Percentiles rank a stretch among this genome's conserved stretches.
These are phyloP conservation scores for Acephala macrosclerotiorum DNA, from an alignment of 2,329 filamentous ascomycete genomes.

Conservation along the genomic window DNA sequence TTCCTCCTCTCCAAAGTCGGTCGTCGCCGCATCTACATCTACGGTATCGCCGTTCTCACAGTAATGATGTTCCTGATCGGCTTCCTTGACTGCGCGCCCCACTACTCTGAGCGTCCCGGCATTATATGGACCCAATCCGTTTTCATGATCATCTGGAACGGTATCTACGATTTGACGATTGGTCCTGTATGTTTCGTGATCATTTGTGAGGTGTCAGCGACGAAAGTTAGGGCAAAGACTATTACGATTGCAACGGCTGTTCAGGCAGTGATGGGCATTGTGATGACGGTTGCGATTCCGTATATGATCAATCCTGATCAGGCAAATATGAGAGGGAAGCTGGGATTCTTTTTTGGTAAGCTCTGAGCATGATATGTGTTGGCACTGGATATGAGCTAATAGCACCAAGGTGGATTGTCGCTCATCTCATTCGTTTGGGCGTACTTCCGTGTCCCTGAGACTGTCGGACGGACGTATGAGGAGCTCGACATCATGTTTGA, in stretches of 20 bases:
- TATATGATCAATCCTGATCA: not conserved
- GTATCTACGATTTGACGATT: constrained; percentile 52
- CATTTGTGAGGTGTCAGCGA: constrained; percentile 1
- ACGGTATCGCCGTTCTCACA: constrained; percentile 60
- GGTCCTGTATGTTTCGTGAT: constrained; percentile 45
- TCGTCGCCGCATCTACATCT: constrained; percentile 68
- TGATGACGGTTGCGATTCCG: constrained; percentile 33
- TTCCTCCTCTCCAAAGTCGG: constrained; percentile 68
- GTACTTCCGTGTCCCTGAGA: constrained; percentile 52
- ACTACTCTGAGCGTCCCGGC: constrained; percentile 21
- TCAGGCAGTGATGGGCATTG: constrained; percentile 28
- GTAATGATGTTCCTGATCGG: constrained; percentile 56
- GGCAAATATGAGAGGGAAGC: not conserved
- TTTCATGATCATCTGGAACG: constrained; percentile 49
- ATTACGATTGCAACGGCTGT: constrained; percentile 33
- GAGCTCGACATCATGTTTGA: constrained; percentile 57
- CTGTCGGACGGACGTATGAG: constrained; percentile 51
- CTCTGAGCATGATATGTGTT: too few relatives aligned
- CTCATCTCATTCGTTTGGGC: constrained; percentile 49
- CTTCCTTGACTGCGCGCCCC: constrained; percentile 45
- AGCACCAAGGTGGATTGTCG: constrained; percentile 33
- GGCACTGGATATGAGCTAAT: too few relatives aligned
- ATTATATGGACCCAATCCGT: constrained; percentile 42
- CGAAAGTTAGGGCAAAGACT: not conserved
- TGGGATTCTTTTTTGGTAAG: constrained; percentile 10